Conservation (phyloP, 768 basidiomycete species). For the Coprinopsis cinerea region DNA sequence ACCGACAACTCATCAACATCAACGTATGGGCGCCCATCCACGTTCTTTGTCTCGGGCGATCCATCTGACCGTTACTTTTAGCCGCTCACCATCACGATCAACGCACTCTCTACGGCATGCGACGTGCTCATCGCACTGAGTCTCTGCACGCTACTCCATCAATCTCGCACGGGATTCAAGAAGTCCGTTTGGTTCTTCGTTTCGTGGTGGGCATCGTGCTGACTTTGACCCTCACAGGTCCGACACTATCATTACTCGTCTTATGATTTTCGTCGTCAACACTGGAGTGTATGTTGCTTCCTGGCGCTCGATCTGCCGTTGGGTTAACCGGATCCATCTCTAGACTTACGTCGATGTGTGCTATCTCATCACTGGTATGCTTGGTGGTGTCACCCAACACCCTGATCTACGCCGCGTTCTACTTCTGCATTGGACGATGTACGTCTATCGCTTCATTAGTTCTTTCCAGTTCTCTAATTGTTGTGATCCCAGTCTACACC, state of each 20-base stretch:
- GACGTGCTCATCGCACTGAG: slow-evolving; percentile 45
- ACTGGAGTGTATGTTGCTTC: slow-evolving; percentile 36
- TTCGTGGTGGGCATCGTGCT: background rate
- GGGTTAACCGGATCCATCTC: background rate
- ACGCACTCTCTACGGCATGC: slow-evolving; percentile 39
- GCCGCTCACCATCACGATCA: slow-evolving; percentile 46
- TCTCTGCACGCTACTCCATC: slow-evolving; percentile 41
- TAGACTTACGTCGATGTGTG: slow-evolving; percentile 39
- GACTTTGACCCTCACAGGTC: slow-evolving; percentile 23
- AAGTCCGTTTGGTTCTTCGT: slow-evolving; percentile 25
- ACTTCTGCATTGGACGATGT: slow-evolving; percentile 47
- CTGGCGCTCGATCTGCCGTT: background rate
- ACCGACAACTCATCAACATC: slow-evolving; percentile 27
- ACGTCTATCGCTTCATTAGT: slow-evolving; percentile 14
- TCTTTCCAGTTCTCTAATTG: background rate
- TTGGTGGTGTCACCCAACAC: slow-evolving; percentile 36
- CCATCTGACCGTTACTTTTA: slow-evolving; percentile 10
- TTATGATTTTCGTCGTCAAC: slow-evolving; percentile 53
- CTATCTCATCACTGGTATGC: slow-evolving; percentile 43
- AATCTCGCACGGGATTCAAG: slow-evolving; percentile 46
- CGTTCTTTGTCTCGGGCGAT: background rate
- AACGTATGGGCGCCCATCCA: too few relatives aligned
- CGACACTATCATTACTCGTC: slow-evolving; percentile 45
- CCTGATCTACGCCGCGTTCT: slow-evolving; percentile 46
- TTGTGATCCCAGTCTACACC: slow-evolving; percentile 33